These are phyloP conservation scores for Leptodermis oblonga DNA, from an alignment of 257 asterid genomes.

Conservation along the genomic window DNA sequence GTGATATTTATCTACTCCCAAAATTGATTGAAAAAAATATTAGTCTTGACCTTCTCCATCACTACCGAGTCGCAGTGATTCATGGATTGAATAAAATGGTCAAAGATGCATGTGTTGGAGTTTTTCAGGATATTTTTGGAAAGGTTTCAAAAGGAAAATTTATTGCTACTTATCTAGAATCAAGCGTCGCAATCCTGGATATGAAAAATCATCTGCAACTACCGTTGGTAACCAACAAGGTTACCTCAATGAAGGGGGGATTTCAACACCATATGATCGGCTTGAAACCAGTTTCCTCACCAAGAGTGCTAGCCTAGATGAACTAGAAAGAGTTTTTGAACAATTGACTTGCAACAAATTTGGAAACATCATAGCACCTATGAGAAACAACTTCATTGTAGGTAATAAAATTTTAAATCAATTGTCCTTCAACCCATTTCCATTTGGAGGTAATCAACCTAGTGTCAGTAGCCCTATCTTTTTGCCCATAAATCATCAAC, in stretches of 20 bases:
- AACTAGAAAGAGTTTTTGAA: too few species aligned
- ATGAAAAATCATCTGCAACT: too few species aligned
- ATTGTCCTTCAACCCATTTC: neutral
- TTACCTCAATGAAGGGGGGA: neutral
- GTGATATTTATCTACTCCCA: constrained; percentile 22
- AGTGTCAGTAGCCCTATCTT: too few species aligned
- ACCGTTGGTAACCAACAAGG: neutral
- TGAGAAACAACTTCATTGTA: too few species aligned
- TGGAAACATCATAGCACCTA: neutral
- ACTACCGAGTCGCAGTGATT: constrained; percentile 27
- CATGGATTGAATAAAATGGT: constrained; percentile 22
- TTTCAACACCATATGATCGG: neutral
- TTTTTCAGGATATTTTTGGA: constrained; percentile 36
- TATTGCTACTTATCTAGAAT: neutral
- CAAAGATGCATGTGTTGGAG: constrained; percentile 38
- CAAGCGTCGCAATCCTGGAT: too few species aligned
- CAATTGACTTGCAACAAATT: too few species aligned
- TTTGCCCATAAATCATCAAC: too few species aligned
- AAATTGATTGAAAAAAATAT: constrained; percentile 15
- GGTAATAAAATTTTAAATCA: neutral
- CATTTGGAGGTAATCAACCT: neutral
- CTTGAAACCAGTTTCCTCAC: neutral
- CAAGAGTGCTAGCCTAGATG: neutral
- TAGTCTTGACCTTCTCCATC: constrained; percentile 32
- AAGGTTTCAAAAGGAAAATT: neutral